These are phyloP conservation scores for Scenedesmus sp. DNA, from an alignment of 163 green algal genomes.

Conservation along the genomic window DNA sequence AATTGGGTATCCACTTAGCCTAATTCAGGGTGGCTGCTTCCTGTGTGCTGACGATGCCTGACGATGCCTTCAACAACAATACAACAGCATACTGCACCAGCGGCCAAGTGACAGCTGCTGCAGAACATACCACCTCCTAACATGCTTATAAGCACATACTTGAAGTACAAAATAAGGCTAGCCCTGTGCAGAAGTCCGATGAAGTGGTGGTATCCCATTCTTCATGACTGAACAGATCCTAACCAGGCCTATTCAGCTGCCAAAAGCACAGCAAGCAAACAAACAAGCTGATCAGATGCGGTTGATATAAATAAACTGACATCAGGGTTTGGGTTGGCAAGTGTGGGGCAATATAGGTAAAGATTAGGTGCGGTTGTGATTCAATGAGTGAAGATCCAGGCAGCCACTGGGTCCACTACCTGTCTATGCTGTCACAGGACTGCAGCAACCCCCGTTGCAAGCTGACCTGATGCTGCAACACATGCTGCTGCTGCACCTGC, in stretches of 20 bases:
- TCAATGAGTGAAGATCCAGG: neutral
- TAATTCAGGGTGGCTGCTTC: too few species aligned
- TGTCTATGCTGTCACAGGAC: neutral
- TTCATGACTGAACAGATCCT: neutral
- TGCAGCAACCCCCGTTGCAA: neutral
- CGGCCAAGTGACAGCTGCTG: too few species aligned
- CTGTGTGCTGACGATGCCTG: too few species aligned
- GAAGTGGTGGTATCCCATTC: too few species aligned
- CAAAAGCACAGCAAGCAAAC: neutral
- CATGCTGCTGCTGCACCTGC: slow-evolving; percentile 23
- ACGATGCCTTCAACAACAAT: too few species aligned
- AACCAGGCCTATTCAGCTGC: neutral
- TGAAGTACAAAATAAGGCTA: too few species aligned
- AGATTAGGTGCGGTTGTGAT: neutral
- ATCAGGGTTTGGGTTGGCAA: neutral
- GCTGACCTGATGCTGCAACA: slow-evolving; percentile 9
- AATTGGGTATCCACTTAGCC: too few species aligned
- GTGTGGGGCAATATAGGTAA: neutral
- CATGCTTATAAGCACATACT: too few species aligned
- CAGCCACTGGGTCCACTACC: neutral
- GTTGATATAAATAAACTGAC: neutral
- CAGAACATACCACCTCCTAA: too few species aligned
- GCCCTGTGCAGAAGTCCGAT: too few species aligned
- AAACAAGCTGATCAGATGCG: neutral
- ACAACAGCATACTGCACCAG: too few species aligned